phyloP scores from a whole-genome alignment of 495 filamentous ascomycete genomes.

The Eremomyces bilateralis region DNA sequence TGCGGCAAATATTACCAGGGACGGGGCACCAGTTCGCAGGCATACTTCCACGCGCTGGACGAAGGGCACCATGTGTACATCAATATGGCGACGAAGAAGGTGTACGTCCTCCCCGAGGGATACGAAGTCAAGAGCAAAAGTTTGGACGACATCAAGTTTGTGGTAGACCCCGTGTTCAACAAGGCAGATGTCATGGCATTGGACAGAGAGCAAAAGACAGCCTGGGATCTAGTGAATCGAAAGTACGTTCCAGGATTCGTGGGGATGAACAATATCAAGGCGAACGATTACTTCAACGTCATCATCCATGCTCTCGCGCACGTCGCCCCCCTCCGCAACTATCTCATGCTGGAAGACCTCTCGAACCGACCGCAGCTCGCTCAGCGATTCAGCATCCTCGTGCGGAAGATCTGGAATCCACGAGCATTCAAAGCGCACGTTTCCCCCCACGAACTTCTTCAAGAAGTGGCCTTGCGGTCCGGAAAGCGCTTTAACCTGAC shows the following conservation, averaged over 20 bases:
- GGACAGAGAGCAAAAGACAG: conserved; percentile 52
- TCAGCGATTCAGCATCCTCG: conserved; percentile 69
- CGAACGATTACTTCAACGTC: conserved; percentile 96
- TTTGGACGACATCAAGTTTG: conserved; percentile 95
- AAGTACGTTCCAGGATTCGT: conserved; percentile 84
- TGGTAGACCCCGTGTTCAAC: conserved; percentile 75
- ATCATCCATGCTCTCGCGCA: conserved; percentile 86
- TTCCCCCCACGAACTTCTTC: conserved; percentile 87
- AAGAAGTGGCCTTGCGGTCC: conserved; percentile 76
- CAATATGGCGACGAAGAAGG: conserved; percentile 87
- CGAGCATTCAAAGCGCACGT: conserved; percentile 94
- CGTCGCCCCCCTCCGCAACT: conserved; percentile 77
- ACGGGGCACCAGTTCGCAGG: conserved; percentile 78
- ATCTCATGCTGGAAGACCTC: conserved; percentile 68
- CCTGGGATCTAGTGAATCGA: conserved; percentile 58
- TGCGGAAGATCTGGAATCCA: conserved; percentile 96
- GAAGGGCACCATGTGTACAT: conserved; percentile 90
- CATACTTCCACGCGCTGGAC: conserved; percentile 94
- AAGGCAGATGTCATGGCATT: conserved; percentile 57
- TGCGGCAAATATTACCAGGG: conserved; percentile 98
- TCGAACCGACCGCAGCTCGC: conserved; percentile 34
- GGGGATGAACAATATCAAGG: conserved; percentile 99
- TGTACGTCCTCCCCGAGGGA: conserved; percentile 89
- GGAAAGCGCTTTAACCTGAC: conserved; percentile 86
- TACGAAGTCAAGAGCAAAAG: conserved; percentile 94